These are phyloP conservation scores for Aspergillus tanneri DNA, from an alignment of 2,329 filamentous ascomycete genomes.

Conservation along the genomic window DNA sequence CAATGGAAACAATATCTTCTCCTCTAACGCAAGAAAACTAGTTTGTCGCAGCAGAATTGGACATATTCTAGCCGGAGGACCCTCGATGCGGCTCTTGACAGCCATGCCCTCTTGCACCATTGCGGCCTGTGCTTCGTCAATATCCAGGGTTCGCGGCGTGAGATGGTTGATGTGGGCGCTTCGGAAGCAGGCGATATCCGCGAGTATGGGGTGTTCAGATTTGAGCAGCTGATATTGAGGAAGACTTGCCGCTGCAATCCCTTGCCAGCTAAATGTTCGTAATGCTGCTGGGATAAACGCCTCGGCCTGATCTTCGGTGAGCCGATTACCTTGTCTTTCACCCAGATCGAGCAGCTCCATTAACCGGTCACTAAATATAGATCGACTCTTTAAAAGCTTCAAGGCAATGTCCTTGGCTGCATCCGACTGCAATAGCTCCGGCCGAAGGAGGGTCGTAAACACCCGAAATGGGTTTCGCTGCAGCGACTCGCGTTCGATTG, in stretches of 20 bases:
- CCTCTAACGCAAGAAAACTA: constrained; percentile 54
- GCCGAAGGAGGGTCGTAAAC: constrained; percentile 44
- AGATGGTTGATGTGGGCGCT: constrained; percentile 56
- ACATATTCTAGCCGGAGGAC: constrained; percentile 47
- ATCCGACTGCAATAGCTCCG: constrained; percentile 41
- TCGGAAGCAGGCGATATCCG: constrained; percentile 47
- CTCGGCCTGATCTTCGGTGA: constrained; percentile 33
- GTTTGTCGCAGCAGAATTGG: constrained; percentile 55
- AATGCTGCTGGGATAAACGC: constrained; percentile 47
- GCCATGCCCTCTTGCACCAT: constrained; percentile 47
- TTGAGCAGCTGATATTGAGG: constrained; percentile 46
- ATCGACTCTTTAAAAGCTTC: constrained; percentile 36
- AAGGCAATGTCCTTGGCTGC: constrained; percentile 34
- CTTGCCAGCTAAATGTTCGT: constrained; percentile 52
- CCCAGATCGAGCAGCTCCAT: constrained; percentile 38
- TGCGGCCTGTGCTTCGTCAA: constrained; percentile 43
- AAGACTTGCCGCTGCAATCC: constrained; percentile 40
- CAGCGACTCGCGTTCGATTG: constrained; percentile 36
- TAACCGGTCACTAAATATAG: constrained; percentile 45
- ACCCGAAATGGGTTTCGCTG: constrained; percentile 48
- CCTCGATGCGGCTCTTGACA: constrained; percentile 54
- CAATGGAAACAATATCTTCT: too few relatives aligned
- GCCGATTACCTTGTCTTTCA: constrained; percentile 27
- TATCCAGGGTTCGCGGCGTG: constrained; percentile 53
- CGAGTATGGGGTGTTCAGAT: constrained; percentile 49